Percentiles rank a stretch among this genome's conserved stretches.
Conservation (phyloP, 2,329 filamentous ascomycete genomes). For the Sporothrix pseudoabietina region DNA sequence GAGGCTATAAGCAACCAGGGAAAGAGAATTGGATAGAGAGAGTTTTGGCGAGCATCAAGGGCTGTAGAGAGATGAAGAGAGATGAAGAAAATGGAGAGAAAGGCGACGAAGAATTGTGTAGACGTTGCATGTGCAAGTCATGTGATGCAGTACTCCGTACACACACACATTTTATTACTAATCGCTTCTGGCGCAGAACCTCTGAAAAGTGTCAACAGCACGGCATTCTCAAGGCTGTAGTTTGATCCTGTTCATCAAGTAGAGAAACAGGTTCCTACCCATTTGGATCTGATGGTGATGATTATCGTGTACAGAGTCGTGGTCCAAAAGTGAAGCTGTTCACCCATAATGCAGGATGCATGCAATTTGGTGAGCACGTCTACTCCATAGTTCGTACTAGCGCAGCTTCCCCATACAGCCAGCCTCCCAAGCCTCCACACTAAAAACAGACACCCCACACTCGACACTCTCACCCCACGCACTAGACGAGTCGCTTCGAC, state of each 20-base stretch:
- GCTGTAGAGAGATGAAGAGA: too few species aligned
- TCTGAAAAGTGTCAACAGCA: too few species aligned
- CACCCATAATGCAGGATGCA: background rate
- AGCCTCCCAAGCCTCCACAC: too few species aligned
- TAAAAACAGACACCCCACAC: background rate
- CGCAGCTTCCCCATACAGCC: background rate
- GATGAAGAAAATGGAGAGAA: too few species aligned
- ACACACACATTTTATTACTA: constrained; percentile 1
- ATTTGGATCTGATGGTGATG: background rate
- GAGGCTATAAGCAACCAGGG: too few species aligned
- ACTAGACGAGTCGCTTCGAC: background rate
- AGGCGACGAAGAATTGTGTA: too few species aligned
- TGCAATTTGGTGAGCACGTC: background rate
- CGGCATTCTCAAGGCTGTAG: constrained; percentile 23
- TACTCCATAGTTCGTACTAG: background rate
- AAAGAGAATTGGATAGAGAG: too few species aligned
- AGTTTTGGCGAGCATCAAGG: too few species aligned
- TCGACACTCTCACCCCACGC: background rate
- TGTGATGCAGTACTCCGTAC: too few species aligned
- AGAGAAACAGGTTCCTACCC: background rate
- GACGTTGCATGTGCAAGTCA: too few species aligned
- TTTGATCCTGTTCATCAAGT: constrained; percentile 20
- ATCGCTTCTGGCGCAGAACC: too few species aligned
- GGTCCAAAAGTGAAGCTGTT: background rate
- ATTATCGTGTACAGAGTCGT: background rate